These are phyloP conservation scores for Ensete ventricosum DNA, from an alignment of 176 grass and related monocot species.

Conservation along the genomic window DNA sequence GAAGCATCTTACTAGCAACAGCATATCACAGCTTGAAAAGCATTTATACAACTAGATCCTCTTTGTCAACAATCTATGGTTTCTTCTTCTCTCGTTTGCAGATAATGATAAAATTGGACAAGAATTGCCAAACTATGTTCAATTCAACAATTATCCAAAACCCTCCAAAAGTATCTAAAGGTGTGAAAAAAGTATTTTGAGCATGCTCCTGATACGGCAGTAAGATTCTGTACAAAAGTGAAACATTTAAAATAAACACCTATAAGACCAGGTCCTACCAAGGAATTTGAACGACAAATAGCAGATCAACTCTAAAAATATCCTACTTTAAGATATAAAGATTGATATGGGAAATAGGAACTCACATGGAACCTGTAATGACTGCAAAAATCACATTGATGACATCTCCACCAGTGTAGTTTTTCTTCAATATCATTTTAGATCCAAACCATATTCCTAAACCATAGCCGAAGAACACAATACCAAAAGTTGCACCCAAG, in stretches of 20 bases:
- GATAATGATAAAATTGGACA: background rate
- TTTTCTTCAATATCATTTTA: conserved; percentile 6
- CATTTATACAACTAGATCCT: too few species aligned
- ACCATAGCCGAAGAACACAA: conserved; percentile 9
- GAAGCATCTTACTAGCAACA: too few species aligned
- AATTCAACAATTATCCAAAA: too few species aligned
- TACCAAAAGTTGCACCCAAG: conserved; percentile 11
- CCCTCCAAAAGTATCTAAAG: too few species aligned
- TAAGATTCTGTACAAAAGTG: background rate
- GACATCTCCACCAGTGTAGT: conserved; percentile 17
- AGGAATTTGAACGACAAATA: background rate
- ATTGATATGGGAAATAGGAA: background rate
- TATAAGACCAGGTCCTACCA: background rate
- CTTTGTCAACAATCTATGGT: too few species aligned
- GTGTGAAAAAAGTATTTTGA: background rate
- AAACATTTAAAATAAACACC: background rate
- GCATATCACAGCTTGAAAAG: too few species aligned
- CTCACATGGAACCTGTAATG: conserved; percentile 12
- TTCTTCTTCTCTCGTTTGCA: too few species aligned
- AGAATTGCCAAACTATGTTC: background rate
- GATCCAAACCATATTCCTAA: conserved; percentile 17
- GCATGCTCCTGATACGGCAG: background rate
- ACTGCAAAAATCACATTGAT: conserved; percentile 15
- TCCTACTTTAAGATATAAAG: background rate
- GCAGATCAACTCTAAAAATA: background rate